phyloP scores from a whole-genome alignment of 208 protist genomes.

The Wallacemonas sp. region DNA sequence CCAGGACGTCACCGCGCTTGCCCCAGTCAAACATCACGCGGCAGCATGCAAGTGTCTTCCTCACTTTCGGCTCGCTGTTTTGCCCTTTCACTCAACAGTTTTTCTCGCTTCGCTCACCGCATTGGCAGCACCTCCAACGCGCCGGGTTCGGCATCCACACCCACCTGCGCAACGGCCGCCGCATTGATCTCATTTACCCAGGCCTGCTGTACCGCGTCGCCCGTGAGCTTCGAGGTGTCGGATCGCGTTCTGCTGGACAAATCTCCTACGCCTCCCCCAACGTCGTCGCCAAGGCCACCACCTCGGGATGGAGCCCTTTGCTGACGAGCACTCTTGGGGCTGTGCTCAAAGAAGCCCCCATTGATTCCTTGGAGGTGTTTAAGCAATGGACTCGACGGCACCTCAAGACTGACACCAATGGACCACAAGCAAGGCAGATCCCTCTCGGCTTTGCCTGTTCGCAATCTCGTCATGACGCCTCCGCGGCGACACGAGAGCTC shows the following conservation, averaged over 20 bases:
- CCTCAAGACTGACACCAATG: neutral
- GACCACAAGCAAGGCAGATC: neutral
- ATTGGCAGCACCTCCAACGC: slow-evolving; percentile 41
- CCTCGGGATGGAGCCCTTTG: slow-evolving; percentile 30
- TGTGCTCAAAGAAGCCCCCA: slow-evolving; percentile 29
- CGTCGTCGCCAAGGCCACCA: slow-evolving; percentile 4
- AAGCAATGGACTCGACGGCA: neutral
- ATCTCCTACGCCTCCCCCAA: neutral
- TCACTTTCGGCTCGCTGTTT: slow-evolving; percentile 34
- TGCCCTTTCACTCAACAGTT: slow-evolving; percentile 68
- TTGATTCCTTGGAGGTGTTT: slow-evolving; percentile 14
- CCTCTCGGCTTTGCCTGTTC: slow-evolving; percentile 1
- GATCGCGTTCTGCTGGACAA: neutral
- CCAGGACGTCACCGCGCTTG: neutral
- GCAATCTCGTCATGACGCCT: neutral
- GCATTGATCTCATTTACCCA: slow-evolving; percentile 26
- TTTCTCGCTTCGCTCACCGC: slow-evolving; percentile 41
- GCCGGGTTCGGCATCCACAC: slow-evolving; percentile 47
- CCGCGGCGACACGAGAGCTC: neutral
- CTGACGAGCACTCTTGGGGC: slow-evolving; percentile 38
- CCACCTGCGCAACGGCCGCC: slow-evolving; percentile 21
- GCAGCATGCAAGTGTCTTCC: neutral
- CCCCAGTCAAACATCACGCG: neutral
- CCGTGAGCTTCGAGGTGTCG: slow-evolving; percentile 18
- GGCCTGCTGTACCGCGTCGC: slow-evolving; percentile 27